These are phyloP conservation scores for Parasarocladium wereldwijsianum DNA, from an alignment of 2,329 filamentous ascomycete species.

Conservation along the genomic window DNA sequence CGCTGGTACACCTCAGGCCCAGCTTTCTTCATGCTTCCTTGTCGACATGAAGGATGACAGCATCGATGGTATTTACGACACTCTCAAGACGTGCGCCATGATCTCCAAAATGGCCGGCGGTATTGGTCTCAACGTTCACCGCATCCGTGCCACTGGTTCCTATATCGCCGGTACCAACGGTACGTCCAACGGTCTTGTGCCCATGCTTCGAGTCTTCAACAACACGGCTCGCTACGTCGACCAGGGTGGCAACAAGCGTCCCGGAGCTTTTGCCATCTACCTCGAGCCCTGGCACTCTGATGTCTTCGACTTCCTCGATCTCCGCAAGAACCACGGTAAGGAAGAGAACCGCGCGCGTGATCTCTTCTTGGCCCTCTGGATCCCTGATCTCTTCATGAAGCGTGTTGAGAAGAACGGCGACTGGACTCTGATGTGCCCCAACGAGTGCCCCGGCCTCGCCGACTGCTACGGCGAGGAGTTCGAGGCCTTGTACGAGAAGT, in stretches of 20 bases:
- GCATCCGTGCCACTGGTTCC: constrained; percentile 91
- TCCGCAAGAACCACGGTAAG: constrained; percentile 98
- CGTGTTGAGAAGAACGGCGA: constrained; percentile 92
- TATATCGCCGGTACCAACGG: constrained; percentile 98
- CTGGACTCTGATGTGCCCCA: constrained; percentile 97
- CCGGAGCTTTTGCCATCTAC: constrained; percentile 96
- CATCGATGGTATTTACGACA: constrained; percentile 98
- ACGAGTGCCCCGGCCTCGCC: constrained; percentile 85
- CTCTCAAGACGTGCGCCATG: constrained; percentile 97
- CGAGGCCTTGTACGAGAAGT: constrained; percentile 83
- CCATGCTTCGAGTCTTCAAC: constrained; percentile 98
- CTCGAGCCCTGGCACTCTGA: constrained; percentile 98
- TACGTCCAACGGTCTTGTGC: constrained; percentile 91
- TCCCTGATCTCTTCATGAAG: constrained; percentile 99
- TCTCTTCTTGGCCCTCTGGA: constrained; percentile 96
- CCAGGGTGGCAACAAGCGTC: constrained; percentile 97
- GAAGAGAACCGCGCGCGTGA: constrained; percentile 95
- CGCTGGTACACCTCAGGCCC: constrained; percentile 84
- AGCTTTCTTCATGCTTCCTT: constrained; percentile 95
- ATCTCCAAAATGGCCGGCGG: constrained; percentile 99
- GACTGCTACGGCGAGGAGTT: constrained; percentile 98
- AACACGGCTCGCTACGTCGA: constrained; percentile 98
- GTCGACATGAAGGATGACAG: constrained; percentile 99
- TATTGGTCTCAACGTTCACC: constrained; percentile 91
- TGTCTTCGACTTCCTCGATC: constrained; percentile 91